phyloP scores from a whole-genome alignment of 805 yeast species.

The Kregervanrija delftensis region DNA sequence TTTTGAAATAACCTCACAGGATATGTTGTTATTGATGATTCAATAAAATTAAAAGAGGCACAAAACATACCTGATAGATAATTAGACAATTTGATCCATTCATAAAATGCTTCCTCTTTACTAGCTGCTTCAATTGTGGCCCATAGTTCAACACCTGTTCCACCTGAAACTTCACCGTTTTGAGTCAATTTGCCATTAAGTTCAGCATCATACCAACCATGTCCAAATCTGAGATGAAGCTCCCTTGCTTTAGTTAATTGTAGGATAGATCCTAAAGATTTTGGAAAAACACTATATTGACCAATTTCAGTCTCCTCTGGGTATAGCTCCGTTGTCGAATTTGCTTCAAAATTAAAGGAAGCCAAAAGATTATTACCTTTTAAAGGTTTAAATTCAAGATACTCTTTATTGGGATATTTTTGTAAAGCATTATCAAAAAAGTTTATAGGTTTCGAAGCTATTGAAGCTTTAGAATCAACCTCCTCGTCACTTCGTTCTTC shows the following conservation, averaged over 20 bases:
- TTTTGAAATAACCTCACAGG: conserved; percentile 41
- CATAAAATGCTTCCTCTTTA: conserved; percentile 45
- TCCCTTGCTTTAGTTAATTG: conserved; percentile 61
- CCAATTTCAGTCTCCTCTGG: conserved; percentile 11
- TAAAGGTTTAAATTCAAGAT: conserved; percentile 57
- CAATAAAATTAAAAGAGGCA: conserved; percentile 88
- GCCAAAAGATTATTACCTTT: conserved; percentile 66
- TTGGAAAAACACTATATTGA: conserved; percentile 71
- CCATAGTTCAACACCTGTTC: conserved; percentile 94
- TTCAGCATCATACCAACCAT: conserved; percentile 92
- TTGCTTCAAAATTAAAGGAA: conserved; percentile 61
- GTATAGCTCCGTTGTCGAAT: conserved; percentile 37
- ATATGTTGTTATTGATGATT: conserved; percentile 66
- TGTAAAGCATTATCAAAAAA: conserved; percentile 1
- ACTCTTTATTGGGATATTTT: conserved; percentile 50
- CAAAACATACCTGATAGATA: conserved; percentile 87
- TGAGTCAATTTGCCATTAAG: conserved; percentile 79
- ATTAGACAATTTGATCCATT: conserved; percentile 71
- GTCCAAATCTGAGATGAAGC: conserved; percentile 79
- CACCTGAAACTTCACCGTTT: conserved; percentile 72
- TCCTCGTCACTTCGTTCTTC: background rate
- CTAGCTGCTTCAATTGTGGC: conserved; percentile 66
- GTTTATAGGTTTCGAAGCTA: background rate
- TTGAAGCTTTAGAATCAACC: background rate
- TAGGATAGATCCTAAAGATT: conserved; percentile 71